Percentiles rank a stretch among this genome's conserved stretches.
Evolutionary conservation across 1,284 basidiomycete species (phyloP).

Genomic region (Sanguinoderma infundibulare): DNA sequence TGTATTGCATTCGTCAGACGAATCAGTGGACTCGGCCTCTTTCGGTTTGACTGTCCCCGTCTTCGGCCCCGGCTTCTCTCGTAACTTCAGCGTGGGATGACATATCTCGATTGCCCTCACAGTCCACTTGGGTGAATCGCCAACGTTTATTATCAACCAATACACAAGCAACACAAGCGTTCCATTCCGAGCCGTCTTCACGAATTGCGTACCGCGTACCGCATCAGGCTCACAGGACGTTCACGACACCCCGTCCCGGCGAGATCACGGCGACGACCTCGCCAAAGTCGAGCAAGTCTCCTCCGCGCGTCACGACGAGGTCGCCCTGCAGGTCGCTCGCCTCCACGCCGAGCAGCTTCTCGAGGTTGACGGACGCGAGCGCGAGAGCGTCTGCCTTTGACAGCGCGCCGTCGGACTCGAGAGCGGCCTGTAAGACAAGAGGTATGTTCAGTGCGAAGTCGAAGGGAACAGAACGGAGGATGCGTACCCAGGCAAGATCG

Average conservation of each 20-base stretch:
- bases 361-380: constrained; percentile 65
- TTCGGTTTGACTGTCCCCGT: too few relatives aligned
- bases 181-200: too few relatives aligned
- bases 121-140: too few relatives aligned
- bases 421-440: constrained; percentile 18
- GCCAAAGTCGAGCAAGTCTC: neutral
- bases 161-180: neutral
- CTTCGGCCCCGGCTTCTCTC: too few relatives aligned
- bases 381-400: constrained; percentile 57
- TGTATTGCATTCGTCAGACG: too few relatives aligned
- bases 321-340: neutral
- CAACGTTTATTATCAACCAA: neutral
- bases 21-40: too few relatives aligned
- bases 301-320: neutral
- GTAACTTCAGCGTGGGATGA: too few relatives aligned
- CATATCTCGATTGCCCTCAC: too few relatives aligned
- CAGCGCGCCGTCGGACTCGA: constrained; percentile 42
- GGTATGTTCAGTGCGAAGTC: neutral
- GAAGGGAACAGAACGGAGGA: neutral
- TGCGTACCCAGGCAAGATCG: constrained; percentile 71
- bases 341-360: constrained; percentile 63
- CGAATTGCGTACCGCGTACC: neutral
- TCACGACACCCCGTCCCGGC: neutral
- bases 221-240: neutral
- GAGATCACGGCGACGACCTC: neutral